phyloP scores from a whole-genome alignment of 257 asterid genomes.

The Leonotis leonurus region DNA sequence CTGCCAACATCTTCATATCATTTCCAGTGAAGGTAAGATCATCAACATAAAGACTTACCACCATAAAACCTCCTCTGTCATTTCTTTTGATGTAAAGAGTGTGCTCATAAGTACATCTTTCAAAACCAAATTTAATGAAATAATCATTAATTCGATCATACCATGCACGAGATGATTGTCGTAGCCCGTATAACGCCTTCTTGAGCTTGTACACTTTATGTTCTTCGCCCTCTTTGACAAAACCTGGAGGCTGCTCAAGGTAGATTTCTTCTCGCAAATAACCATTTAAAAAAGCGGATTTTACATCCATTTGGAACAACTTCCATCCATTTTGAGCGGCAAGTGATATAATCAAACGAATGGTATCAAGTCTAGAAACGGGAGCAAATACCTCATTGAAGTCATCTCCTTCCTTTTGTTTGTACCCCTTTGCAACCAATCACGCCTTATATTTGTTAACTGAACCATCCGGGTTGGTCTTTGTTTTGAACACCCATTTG shows the following conservation, averaged over 20 bases:
- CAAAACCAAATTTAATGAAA: neutral
- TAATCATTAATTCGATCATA: neutral
- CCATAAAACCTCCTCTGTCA: neutral
- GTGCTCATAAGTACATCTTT: neutral
- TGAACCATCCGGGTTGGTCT: neutral
- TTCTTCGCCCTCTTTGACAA: neutral
- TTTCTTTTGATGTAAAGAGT: neutral
- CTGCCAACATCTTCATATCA: neutral
- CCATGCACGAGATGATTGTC: slow-evolving; percentile 1
- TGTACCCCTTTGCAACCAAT: neutral
- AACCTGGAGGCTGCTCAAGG: slow-evolving; percentile 2
- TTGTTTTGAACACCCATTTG: neutral
- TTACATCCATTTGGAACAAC: neutral
- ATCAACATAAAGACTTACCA: neutral
- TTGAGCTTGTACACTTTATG: neutral
- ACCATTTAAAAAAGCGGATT: neutral
- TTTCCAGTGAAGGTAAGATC: neutral
- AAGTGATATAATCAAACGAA: neutral
- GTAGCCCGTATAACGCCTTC: neutral
- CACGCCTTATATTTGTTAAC: neutral
- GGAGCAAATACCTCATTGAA: neutral
- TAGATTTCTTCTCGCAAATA: neutral
- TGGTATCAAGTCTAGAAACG: neutral
- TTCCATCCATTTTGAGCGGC: neutral
- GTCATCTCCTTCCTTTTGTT: neutral